These are phyloP conservation scores for Panicum miliaceum DNA, from an alignment of 176 grass and related monocot species.

Conservation along the genomic window DNA sequence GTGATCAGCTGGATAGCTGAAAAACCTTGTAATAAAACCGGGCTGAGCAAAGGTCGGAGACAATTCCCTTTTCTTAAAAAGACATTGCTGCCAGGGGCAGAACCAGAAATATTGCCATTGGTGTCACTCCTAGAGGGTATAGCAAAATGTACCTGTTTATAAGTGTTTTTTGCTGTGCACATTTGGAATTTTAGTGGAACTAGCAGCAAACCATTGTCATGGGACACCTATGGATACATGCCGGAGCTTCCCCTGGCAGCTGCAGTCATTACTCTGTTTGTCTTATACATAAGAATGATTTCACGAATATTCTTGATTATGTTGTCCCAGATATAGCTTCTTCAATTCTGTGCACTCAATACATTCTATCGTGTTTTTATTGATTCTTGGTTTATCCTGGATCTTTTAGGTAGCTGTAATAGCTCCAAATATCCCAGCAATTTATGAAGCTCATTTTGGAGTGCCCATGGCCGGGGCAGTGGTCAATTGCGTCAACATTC, in stretches of 20 bases:
- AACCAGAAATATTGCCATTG: no score
- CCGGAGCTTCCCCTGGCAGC: not conserved
- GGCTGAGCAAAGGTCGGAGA: no score
- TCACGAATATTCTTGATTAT: not conserved
- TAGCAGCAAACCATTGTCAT: no score
- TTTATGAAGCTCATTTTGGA: slow-evolving; percentile 95
- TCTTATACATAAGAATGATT: slow-evolving; percentile 15
- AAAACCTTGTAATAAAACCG: no score
- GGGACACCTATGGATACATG: no score
- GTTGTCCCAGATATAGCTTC: not conserved
- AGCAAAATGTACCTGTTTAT: no score
- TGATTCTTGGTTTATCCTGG: slow-evolving; percentile 27
- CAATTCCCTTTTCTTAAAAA: no score
- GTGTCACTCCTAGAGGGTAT: no score
- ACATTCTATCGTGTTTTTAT: slow-evolving; percentile 24
- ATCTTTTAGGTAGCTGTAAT: slow-evolving; percentile 78
- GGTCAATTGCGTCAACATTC: slow-evolving; percentile 78
- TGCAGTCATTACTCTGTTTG: not conserved
- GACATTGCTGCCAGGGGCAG: not conserved
- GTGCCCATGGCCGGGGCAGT: slow-evolving; percentile 94
- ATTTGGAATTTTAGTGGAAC: no score
- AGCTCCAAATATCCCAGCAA: slow-evolving; percentile 92
- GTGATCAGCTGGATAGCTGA: no score
- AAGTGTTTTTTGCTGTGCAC: no score
- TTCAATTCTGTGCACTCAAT: not conserved